Evolutionary conservation across 1,284 basidiomycete genomes (phyloP).

Genomic region (Vanrija humicola): DNA sequence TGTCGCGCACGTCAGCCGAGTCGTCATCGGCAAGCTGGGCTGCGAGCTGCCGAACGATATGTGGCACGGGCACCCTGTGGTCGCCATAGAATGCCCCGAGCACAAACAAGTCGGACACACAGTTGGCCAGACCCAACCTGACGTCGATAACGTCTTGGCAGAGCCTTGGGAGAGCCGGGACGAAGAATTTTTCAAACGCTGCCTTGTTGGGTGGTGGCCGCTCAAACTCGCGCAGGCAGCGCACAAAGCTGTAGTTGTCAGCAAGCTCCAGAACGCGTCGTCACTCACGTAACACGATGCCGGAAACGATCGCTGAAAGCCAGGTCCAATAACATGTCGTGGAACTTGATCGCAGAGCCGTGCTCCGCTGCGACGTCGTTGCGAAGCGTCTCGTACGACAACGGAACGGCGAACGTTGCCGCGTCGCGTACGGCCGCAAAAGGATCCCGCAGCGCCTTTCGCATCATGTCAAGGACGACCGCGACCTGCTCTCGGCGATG

Average conservation of each 20-base stretch:
- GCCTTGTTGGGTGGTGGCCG: conserved; percentile 48
- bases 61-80: conserved; percentile 18
- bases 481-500: conserved; percentile 26
- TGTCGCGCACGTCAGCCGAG: conserved; percentile 37
- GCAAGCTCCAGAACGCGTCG: neutral
- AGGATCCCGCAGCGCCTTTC: conserved; percentile 67
- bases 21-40: conserved; percentile 30
- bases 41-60: conserved; percentile 28
- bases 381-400: conserved; percentile 54
- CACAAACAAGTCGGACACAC: conserved; percentile 38
- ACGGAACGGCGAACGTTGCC: conserved; percentile 58
- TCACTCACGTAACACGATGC: conserved; percentile 67
- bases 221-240: conserved; percentile 65
- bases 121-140: conserved; percentile 70
- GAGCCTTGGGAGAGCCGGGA: conserved; percentile 59
- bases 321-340: conserved; percentile 57
- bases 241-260: conserved; percentile 56
- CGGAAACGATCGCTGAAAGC: conserved; percentile 60
- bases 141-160: conserved; percentile 77
- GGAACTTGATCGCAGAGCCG: conserved; percentile 48
- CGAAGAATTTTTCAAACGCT: conserved; percentile 59
- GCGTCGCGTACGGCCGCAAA: conserved; percentile 81
- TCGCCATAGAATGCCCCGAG: conserved; percentile 39
- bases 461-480: conserved; percentile 55
- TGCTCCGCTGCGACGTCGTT: conserved; percentile 33